A percentile compares a stretch with the other conserved stretches of the same genome.
Evolutionary conservation across 164 flowering plant species (phyloP).

Genomic region (Sextonia rubra): DNA sequence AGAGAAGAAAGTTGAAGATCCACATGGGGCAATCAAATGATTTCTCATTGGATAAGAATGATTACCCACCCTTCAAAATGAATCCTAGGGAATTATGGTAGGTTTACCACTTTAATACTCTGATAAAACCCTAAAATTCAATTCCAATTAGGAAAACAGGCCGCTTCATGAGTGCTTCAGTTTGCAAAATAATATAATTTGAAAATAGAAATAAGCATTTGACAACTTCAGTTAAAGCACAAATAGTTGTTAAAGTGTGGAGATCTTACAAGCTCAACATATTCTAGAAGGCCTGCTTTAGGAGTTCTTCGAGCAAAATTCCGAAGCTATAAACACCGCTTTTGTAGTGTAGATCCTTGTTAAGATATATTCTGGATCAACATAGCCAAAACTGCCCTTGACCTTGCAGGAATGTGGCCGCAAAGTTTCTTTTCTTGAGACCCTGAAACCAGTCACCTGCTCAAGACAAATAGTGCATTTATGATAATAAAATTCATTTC

Average conservation of each 20-base stretch:
- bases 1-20: no score
- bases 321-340: constrained; percentile 95
- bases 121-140: no score
- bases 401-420: constrained; percentile 57
- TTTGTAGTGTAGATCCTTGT: constrained; percentile 74
- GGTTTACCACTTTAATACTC: no score
- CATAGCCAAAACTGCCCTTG: constrained; percentile 94
- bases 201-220: no score
- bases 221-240: no score
- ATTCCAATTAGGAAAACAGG: no score
- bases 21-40: no score
- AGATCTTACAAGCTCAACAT: constrained; percentile 72
- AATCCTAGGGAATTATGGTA: no score
- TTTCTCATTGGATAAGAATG: no score
- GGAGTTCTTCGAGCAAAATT: constrained; percentile 82
- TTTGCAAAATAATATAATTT: no score
- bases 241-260: not conserved
- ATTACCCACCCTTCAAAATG: no score
- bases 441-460: constrained; percentile 97
- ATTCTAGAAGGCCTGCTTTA: constrained; percentile 86
- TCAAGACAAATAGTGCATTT: not conserved
- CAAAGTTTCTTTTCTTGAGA: constrained; percentile 85
- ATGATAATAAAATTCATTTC: not conserved
- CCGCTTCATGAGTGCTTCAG: no score
- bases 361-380: constrained; percentile 93